Conservation (phyloP, 495 filamentous ascomycete species). For the Xylaria intraflava region DNA sequence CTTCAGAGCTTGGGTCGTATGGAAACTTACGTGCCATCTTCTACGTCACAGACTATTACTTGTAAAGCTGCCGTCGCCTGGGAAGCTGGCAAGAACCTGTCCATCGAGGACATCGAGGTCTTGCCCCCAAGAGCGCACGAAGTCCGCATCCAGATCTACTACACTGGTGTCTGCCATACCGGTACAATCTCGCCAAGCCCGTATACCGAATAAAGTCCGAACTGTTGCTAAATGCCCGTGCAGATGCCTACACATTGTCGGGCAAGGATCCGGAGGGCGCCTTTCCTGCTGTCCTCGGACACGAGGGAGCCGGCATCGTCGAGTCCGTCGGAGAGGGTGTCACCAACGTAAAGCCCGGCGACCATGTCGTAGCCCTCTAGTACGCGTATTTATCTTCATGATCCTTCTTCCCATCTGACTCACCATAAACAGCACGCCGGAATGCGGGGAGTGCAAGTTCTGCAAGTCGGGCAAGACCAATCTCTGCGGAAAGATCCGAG, state of each 20-base stretch:
- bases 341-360: constrained; percentile 83
- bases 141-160: constrained; percentile 91
- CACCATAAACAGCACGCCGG: constrained; percentile 63
- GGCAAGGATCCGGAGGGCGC: constrained; percentile 98
- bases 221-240: constrained; percentile 12
- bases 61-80: constrained; percentile 91
- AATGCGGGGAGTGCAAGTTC: constrained; percentile 98
- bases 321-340: constrained; percentile 96
- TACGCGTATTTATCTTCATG: constrained; percentile 35
- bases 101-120: constrained; percentile 88
- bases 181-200: constrained; percentile 47
- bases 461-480: constrained; percentile 99
- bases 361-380: constrained; percentile 95
- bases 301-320: constrained; percentile 95
- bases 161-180: constrained; percentile 98
- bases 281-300: constrained; percentile 91
- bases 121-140: constrained; percentile 86
- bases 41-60: constrained; percentile 38
- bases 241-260: constrained; percentile 96
- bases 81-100: constrained; percentile 85
- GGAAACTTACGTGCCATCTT: background rate
- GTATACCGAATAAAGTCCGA: constrained; percentile 20
- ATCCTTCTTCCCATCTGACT: background rate
- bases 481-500: constrained; percentile 97
- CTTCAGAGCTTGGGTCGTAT: background rate